A percentile compares a stretch with the other conserved stretches of the same genome.
Evolutionary conservation across 2,329 filamentous ascomycete genomes (phyloP).

Genomic region (Pestalotiopsis sp.): DNA sequence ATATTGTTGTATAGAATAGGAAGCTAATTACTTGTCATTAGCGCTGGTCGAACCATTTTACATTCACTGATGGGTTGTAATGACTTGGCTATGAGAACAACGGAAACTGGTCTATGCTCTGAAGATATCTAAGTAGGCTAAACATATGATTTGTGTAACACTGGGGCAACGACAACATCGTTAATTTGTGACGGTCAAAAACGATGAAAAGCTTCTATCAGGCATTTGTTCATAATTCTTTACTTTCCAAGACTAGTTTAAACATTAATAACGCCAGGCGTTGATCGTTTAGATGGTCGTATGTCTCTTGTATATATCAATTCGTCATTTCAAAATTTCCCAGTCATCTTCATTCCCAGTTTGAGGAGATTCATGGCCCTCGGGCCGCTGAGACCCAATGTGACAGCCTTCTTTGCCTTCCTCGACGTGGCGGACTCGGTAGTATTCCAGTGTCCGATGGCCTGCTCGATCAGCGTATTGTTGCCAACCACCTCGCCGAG

Average conservation of each 20-base stretch:
- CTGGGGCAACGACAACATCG: no score
- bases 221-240: not conserved
- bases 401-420: slow-evolving; percentile 18
- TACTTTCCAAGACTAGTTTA: not conserved
- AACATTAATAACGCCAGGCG: not conserved
- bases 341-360: slow-evolving; percentile 30
- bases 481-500: slow-evolving; percentile 43
- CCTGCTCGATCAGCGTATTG: slow-evolving; percentile 39
- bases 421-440: slow-evolving; percentile 15
- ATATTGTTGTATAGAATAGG: not conserved
- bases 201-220: no score
- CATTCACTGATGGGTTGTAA: not conserved
- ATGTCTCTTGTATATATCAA: slow-evolving; percentile 3
- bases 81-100: not conserved
- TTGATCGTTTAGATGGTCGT: not conserved
- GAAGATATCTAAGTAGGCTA: no score
- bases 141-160: no score
- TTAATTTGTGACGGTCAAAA: no score
- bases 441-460: slow-evolving; percentile 38
- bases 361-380: slow-evolving; percentile 31
- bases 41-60: not conserved
- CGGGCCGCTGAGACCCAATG: slow-evolving; percentile 21
- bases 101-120: not conserved
- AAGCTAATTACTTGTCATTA: not conserved
- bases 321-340: slow-evolving; percentile 20